Base-by-base conservation (phyloP, 805 yeast species). In the Spathaspora girioi region DNA sequence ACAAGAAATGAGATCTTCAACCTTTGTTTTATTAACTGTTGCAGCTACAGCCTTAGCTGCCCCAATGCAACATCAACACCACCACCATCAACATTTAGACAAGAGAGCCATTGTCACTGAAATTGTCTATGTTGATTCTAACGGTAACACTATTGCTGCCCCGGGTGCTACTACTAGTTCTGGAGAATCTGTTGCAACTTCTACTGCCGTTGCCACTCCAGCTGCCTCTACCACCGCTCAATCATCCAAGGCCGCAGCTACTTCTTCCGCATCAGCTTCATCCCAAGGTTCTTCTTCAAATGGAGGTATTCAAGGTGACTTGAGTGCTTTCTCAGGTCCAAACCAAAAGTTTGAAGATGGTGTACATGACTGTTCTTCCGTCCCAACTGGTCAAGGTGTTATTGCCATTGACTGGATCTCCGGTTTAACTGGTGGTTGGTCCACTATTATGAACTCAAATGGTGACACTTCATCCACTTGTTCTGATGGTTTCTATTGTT, bases 401-500 rank as follows among this genome's bases (percentile, higher is more conserved):
- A 75, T 90, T 62, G 70, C 89, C 29, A 73, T 89, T 45, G 86
- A 84, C 74, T 78, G 65, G 67, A 58, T 61, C 51, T 52, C 59
- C 49, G 68, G 63, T 78, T 78, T 77, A 85, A 58, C 60, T 49
- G 96, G 94, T 57, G 97, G 97, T 61, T 87, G 83, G 82, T 79
- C 96, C 49, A 90, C 93, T 62, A 78, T 89, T 65, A 82, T 83
- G 74, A 75, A 79, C 65, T 68, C 72, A 50, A 78, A 80, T 56
- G 80, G 79, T 54, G 75, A 79, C 57, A 83, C 89, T 56, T 80
- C 89, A 55, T 78, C 87, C 48, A 63, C 80, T 45, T 93, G 99
- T 79, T 69, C 76, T 56, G 97, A 92, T 60, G 98, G 97, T 53
- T 82, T 82, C 64, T 90, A 89, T 84, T 93, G 99, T 77, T 93